Evolutionary conservation across 305 asterid species (phyloP), one percentile per base, ranked within the genome.

Genomic region (Fraxinus floribunda): DNA sequence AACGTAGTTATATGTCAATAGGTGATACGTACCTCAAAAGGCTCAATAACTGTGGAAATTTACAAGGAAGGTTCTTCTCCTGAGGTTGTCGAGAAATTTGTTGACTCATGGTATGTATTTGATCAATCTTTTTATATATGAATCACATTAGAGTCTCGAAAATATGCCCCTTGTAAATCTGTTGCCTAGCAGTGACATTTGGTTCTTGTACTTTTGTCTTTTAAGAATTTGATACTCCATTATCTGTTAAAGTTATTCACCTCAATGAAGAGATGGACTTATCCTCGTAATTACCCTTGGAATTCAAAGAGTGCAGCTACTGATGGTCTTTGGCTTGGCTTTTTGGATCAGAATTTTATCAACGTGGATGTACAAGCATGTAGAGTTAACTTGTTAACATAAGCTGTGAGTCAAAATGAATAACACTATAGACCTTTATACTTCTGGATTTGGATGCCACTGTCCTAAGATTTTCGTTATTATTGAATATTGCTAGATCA

Each of bases 11-110:
- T 29, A 70, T 44, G 78, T 85, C 78, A 81, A 78, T 88, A 95
- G 99, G 90, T 93, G 80, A 89, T 95, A 79, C 89, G 84, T 68
- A 95, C 99, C 18, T 89, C 97, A 41, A 94, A 94, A 87, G 99
- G 99, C 85, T 85, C 88, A 64, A 87, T 95, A 49, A 89, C 95
- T 72, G 97, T 88, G 79, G 97, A 95, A 87, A 94, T 95, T 55
- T 93, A 86, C 92, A 94, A 89, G 86, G 99, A 95, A 78, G 93
- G 97, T 82, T 92, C 98, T 81, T 92, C 98, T 82, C 94, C 94
- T 39, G 97, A 91, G 79, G 90, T 87, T 76, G 94, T 92, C 83
- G 86, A 82, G 77, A 92, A 92, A 82, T 95, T 95, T 88, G 80
- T 93, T 83, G 86, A 87, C 70, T 86, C 91, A 46, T 89, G 97